Base-by-base conservation (phyloP, 192 early-diverging fungal species). In the Linnemannia zychae region DNA sequence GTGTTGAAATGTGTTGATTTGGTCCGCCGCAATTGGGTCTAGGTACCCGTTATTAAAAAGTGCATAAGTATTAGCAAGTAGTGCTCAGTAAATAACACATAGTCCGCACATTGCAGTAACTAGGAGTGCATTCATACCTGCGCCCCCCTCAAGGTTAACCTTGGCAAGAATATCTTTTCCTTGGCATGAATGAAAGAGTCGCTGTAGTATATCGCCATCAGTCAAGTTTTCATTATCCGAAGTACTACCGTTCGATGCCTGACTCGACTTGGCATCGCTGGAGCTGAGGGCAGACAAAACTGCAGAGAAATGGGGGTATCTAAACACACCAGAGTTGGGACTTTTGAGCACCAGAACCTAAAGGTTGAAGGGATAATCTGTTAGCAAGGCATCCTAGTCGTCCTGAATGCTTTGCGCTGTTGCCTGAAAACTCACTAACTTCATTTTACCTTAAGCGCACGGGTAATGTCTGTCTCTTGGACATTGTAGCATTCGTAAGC, bases 101-200 rank as follows among this genome's bases (percentile, higher is more conserved):
- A 9, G 40, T n/a, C 24, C 0, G 2, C 12, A 13, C 9, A 63
- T 63, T 63, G 57, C 22, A 24, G 37, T 33, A 5, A 69, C 47
- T 1, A 17, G 3, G 20, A 31, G 4, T 9, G 7, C 9, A n/a
- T 50, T 57, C 76, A 22, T 52, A 88, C 87, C 87, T 63, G 68
- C 22, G 31, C 77, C 79, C 9, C 52, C 37, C 36, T 88, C 78
- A 15, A 67, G 31, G 31, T 87, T 82, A 12, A 81, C 76, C 36
- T 84, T 84, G 11, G 76, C 34, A 46, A 78, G 60, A 60, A 79
- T 85, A 9, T 77, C 78, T 47, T 68, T 78, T 6, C 72, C 72
- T 73, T 93, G 91, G 69, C 93, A 93, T n/a, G 87, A 80, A 84
- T 94, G 90, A 60, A 93, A 93, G 28, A 95, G 79, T 36, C 90